Base-by-base conservation (phyloP, 768 basidiomycete species). In the Pisolithus marmoratus region DNA sequence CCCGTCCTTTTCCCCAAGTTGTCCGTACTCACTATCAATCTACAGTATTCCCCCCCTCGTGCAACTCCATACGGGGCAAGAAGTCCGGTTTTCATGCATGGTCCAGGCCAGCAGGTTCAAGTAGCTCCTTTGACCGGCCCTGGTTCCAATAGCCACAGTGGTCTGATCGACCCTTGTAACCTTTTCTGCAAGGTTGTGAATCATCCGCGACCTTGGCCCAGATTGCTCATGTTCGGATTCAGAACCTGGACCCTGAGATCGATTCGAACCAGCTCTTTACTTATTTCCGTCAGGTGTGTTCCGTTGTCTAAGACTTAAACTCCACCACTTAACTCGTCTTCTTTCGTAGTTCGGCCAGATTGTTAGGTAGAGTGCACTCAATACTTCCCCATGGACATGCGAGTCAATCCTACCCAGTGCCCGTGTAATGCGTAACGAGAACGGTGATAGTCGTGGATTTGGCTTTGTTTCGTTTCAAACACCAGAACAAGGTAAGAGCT, bases 61-160 rank as follows among this genome's bases (percentile, higher is more conserved):
- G 72, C 69, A 23, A 74, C 71, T 60, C 80, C 79, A 14, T 81
- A 74, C 58, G 74, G 68, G 42, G 70, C 70, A 38, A 68, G 69
- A 27, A 59, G 57, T 14, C 55, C 80, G 27, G 58, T 77, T 19
- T 92, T 92, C 61, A 74, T 90, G 8, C 90, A 91, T 66, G 90
- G 91, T 9, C 91, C 91, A 11, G 91, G 91, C 3, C 91, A 94
- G 64, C 90, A 92, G 65, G 89, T 93, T 31, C 90, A 94, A 65
- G 76, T 85, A 8, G 90, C 90, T 1, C 91, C 90, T 14, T 48
- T 79, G 44, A 55, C 58, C 19, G 90, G 90, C 4, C 89, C 87
- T 37, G 88, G 89, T n/a, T 84, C 87, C 34, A 80, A 59, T 49
- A 91, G 88, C 61, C 87, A 91, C 62, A 90, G 88, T 56, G 91